Conservation (phyloP, 768 basidiomycete genomes). For the Clitopilus hobsonii region DNA sequence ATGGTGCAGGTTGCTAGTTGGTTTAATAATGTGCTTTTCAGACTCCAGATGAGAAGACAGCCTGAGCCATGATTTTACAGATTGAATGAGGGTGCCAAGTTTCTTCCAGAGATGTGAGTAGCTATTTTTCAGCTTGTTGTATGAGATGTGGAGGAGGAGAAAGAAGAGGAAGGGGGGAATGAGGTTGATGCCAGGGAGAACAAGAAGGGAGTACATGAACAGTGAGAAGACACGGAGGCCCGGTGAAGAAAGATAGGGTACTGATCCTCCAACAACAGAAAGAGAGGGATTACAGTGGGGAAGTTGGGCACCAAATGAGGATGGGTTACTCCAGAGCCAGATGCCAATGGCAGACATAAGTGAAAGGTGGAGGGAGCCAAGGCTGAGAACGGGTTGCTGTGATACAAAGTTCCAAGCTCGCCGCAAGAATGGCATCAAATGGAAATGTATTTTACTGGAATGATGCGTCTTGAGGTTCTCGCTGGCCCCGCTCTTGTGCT, state of each 20-base stretch:
- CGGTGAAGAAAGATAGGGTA: not conserved
- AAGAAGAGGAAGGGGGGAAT: not conserved
- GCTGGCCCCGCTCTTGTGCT: too few relatives aligned
- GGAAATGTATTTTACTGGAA: too few relatives aligned
- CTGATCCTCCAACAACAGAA: not conserved
- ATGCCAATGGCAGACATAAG: slow-evolving; percentile 15
- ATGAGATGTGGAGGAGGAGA: not conserved
- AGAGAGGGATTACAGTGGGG: not conserved
- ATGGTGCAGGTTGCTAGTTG: too few relatives aligned
- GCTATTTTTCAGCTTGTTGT: not conserved
- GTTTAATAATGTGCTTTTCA: not conserved
- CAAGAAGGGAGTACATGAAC: not conserved
- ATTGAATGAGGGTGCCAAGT: too few relatives aligned
- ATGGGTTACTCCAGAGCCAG: slow-evolving; percentile 15
- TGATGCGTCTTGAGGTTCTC: too few relatives aligned
- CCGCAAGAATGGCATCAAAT: too few relatives aligned
- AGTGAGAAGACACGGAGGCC: not conserved
- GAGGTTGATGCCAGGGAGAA: not conserved
- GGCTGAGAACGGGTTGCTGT: slow-evolving; percentile 3
- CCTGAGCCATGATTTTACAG: too few relatives aligned
- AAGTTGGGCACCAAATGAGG: slow-evolving; percentile 4
- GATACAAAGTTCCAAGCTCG: too few relatives aligned
- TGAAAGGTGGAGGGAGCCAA: slow-evolving; percentile 17
- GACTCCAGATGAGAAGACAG: not conserved
- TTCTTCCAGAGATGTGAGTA: too few relatives aligned